phyloP scores from a whole-genome alignment of 371 early-diverging fungal genomes.

The Chytridium lagenaria region DNA sequence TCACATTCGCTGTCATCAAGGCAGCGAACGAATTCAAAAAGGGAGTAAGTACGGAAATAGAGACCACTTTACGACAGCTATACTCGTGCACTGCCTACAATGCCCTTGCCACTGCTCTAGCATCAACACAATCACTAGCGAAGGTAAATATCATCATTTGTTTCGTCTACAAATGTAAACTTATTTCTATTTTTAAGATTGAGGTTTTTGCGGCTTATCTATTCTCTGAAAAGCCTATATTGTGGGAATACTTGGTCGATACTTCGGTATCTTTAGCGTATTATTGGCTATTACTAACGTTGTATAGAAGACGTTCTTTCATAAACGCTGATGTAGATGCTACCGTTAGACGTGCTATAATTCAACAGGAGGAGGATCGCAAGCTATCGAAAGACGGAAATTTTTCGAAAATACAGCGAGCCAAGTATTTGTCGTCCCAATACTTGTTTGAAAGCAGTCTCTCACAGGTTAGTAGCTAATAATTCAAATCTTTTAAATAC shows the following conservation, averaged over 20 bases:
- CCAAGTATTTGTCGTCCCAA: slow-evolving; percentile 43
- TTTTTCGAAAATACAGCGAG: not conserved
- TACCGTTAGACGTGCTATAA: not conserved
- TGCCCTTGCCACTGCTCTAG: slow-evolving; percentile 60
- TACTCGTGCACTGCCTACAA: slow-evolving; percentile 63
- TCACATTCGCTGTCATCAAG: slow-evolving; percentile 41
- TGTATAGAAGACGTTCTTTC: too few species aligned
- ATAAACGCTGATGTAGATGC: not conserved
- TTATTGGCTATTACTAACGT: too few species aligned
- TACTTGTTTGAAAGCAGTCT: slow-evolving; percentile 46
- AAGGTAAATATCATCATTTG: not conserved
- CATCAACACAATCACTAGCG: slow-evolving; percentile 57
- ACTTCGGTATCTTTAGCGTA: slow-evolving; percentile 23
- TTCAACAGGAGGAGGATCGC: not conserved
- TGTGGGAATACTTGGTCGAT: slow-evolving; percentile 43
- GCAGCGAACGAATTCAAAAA: slow-evolving; percentile 40
- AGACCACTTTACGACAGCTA: not conserved
- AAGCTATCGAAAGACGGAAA: not conserved
- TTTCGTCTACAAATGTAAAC: too few species aligned
- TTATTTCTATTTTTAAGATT: slow-evolving; percentile 12
- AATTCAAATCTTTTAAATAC: not conserved
- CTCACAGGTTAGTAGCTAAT: slow-evolving; percentile 31
- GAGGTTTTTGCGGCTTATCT: slow-evolving; percentile 34
- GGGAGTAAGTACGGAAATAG: slow-evolving; percentile 4
- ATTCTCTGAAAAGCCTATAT: slow-evolving; percentile 35